Evolutionary conservation across 2,329 filamentous ascomycete genomes (phyloP), one percentile per base, ranked within the genome.

Genomic region (Talaromyces sp.): DNA sequence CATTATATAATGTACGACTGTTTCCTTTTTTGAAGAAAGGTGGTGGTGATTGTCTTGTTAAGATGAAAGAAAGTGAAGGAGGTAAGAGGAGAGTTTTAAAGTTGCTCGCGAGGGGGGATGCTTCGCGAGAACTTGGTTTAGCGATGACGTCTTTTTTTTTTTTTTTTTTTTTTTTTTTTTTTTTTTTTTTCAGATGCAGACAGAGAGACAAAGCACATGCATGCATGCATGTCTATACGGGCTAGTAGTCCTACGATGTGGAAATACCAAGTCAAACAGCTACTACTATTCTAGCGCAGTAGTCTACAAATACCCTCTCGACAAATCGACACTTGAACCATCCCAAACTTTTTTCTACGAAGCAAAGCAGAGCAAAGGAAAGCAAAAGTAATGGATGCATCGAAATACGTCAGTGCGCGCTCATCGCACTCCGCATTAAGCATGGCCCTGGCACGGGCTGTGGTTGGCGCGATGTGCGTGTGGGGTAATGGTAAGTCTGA

Each of bases 1-100:
- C 61, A 71, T 60, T 27, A 9, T 61, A 19, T 9, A 6, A 9
- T 61, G 19, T 9, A 6, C 15, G 10, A 19, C 3, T 47, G 10
- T 3, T 25, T 19, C 4, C 25, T 13, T 25, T 19, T 47, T 4
- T 11, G 25, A 7, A 30, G 28, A 30, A 6, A 8, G 28, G 28
- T n/a, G 39, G 4, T 33, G 32, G 13, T 11, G 15, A 13, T 5
- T 32, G 25, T 19, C 9, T 52, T 52, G 19, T 19, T 25, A 19
- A 32, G 25, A 30, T 19, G 17, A 19, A 17, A 49, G 39, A 49
- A 33, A 22, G 9, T n/a, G 25, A 30, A 11, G 5, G 7, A 36
- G 15, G 33, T 1, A 2, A 17, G 15, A 17, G 2, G 33, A 52
- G 56, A 36, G 51, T 58, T 58, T 58, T 47, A 58, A 52, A 52